Percentiles rank a stretch among this genome's conserved stretches.
Evolutionary conservation across 495 filamentous ascomycete species (phyloP).

Genomic region (Aspergillus olivimuriae): DNA sequence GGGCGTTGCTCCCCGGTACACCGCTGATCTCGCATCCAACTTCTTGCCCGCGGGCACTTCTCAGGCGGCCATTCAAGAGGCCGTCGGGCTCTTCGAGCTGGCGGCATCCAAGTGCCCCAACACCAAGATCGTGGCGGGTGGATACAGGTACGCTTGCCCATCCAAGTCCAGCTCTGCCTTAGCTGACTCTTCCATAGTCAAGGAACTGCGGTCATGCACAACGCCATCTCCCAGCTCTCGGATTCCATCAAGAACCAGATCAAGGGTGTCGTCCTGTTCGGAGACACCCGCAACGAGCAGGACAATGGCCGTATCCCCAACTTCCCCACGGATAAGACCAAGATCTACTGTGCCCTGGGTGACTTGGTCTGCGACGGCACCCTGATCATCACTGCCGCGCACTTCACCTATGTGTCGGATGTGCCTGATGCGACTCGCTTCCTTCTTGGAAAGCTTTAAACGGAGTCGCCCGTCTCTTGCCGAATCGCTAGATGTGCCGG

Average conservation of each 20-base stretch:
- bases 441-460: neutral
- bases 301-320: slow-evolving; percentile 40
- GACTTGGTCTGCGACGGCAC: slow-evolving; percentile 49
- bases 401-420: slow-evolving; percentile 37
- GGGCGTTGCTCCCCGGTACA: slow-evolving; percentile 31
- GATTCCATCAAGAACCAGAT: slow-evolving; percentile 39
- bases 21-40: slow-evolving; percentile 21
- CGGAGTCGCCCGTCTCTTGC: too few relatives aligned
- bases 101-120: slow-evolving; percentile 43
- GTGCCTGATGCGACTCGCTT: slow-evolving; percentile 10
- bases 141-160: slow-evolving; percentile 27
- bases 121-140: slow-evolving; percentile 48
- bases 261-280: slow-evolving; percentile 49
- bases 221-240: slow-evolving; percentile 36
- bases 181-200: slow-evolving; percentile 26
- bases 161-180: neutral
- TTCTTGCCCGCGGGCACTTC: slow-evolving; percentile 22
- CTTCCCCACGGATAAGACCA: slow-evolving; percentile 35
- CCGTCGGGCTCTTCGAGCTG: slow-evolving; percentile 28
- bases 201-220: slow-evolving; percentile 50
- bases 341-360: slow-evolving; percentile 46
- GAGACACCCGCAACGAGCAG: slow-evolving; percentile 52
- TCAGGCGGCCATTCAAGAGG: slow-evolving; percentile 36
- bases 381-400: slow-evolving; percentile 40
- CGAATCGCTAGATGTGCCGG: too few relatives aligned